These are phyloP conservation scores for Pleurotus ostreatus DNA, from an alignment of 768 basidiomycete genomes.

Conservation along the genomic window DNA sequence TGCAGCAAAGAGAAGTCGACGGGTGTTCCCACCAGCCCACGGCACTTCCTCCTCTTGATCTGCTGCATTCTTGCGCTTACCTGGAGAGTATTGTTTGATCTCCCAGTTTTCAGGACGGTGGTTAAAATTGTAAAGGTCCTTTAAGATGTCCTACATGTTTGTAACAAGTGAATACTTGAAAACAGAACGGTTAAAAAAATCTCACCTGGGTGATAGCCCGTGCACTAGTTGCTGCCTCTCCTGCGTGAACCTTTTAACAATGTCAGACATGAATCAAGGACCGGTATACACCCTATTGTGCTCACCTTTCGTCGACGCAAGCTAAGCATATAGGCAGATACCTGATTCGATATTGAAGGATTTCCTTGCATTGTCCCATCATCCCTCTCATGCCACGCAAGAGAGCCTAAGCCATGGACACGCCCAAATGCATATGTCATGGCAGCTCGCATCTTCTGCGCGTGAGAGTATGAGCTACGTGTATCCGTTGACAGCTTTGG, in stretches of 20 bases:
- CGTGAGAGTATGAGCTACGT: constrained; percentile 15
- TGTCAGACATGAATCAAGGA: background rate
- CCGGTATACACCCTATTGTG: background rate
- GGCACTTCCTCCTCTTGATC: constrained; percentile 7
- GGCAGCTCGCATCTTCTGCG: constrained; percentile 18
- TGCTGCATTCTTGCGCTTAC: constrained; percentile 7
- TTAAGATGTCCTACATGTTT: no score
- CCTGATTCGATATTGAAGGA: constrained; percentile 21
- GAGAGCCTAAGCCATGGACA: no score
- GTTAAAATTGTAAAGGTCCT: no score
- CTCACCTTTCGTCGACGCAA: constrained; percentile 20
- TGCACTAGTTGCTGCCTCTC: background rate
- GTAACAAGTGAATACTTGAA: no score
- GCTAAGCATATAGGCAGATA: constrained; percentile 25
- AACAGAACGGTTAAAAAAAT: no score
- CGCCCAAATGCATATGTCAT: no score
- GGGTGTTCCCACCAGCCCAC: constrained; percentile 25
- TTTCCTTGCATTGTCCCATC: constrained; percentile 22
- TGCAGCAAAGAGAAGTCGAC: constrained; percentile 23
- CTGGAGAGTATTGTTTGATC: no score
- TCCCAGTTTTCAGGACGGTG: no score
- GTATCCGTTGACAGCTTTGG: no score
- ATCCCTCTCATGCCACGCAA: constrained; percentile 23
- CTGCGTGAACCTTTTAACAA: background rate
- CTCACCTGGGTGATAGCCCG: no score